Evolutionary conservation across 2,329 filamentous ascomycete species (phyloP), one percentile per base, ranked within the genome.

Genomic region (Fusarium oligoseptatum): DNA sequence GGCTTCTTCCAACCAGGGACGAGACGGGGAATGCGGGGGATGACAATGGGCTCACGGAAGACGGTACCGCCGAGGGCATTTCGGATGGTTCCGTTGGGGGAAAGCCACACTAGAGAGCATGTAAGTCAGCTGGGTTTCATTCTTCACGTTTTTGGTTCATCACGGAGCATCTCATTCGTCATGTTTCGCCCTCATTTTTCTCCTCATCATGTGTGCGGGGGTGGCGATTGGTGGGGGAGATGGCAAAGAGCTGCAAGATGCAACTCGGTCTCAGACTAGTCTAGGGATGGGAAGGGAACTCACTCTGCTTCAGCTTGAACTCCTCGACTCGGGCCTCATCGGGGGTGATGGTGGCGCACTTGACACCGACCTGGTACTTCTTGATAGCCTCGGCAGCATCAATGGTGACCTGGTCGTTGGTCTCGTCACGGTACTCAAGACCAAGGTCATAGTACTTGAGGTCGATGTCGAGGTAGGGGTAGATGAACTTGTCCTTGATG

Each of bases 401-500:
- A 79, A 95, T 84, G 73, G 97, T 99, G 85, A 99, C 96, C 88
- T 98, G 90, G 85, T 98, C 97, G 84, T 97, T 92, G 83, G 97
- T 98, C 90, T 97, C 86, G 84, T 99, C 96, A 83, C 97, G 94
- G 90, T 98, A 97, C 83, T 94, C 92, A 75, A 98, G 91, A 72
- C 97, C 97, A 79, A 98, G 86, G 83, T 98, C 95, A 86, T 97
- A 98, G 91, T 98, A 98, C 89, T 99, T 98, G 82, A 99, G 92
- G 85, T 98, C 96, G 84, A 99, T 92, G 84, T 98, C 95, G 78
- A 99, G 93, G 87, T 97, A 98, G 66, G 95, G 95, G 87, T 93
- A 89, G 86, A 98, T 98, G 88, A 98, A 96, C 90, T 97, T 98
- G 87, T 98, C 94, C 91, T 98, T 98, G 91, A 99, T 99, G 85